Conservation (phyloP, 352 stramenopile species). For the Albugo candida region DNA sequence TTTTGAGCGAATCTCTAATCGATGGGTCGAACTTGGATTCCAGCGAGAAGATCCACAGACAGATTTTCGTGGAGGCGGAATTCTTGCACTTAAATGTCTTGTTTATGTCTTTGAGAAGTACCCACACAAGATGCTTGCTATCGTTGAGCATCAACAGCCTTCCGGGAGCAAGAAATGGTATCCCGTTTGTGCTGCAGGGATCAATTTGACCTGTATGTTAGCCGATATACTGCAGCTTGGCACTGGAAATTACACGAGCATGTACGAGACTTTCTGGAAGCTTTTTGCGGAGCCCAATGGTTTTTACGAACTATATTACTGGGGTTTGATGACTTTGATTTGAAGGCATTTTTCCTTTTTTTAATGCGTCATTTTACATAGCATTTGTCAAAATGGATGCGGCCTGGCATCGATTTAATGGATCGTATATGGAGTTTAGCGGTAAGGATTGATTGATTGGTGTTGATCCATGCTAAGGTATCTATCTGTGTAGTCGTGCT, state of each 20-base stretch:
- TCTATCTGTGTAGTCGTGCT: constrained; percentile 36
- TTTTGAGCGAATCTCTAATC: constrained; percentile 25
- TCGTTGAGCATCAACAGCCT: constrained; percentile 30
- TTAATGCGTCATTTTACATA: constrained; percentile 7
- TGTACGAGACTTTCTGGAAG: constrained; percentile 25
- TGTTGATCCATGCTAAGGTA: too few relatives aligned
- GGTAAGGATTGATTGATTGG: constrained; percentile 12
- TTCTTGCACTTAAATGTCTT: constrained; percentile 70
- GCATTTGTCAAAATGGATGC: constrained; percentile 72
- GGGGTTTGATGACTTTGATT: constrained; percentile 11
- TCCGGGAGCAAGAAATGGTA: constrained; percentile 42
- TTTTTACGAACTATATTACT: constrained; percentile 65
- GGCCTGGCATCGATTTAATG: constrained; percentile 57
- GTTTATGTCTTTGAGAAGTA: constrained; percentile 64
- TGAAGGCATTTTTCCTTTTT: background rate
- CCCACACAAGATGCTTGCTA: constrained; percentile 37
- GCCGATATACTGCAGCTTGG: constrained; percentile 45
- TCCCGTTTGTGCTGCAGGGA: constrained; percentile 55
- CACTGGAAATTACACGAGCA: constrained; percentile 28
- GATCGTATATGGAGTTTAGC: constrained; percentile 74
- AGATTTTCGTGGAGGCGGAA: constrained; percentile 62
- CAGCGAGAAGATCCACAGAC: constrained; percentile 59
- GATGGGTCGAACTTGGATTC: constrained; percentile 62
- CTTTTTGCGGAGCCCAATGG: constrained; percentile 72
- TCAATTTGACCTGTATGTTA: constrained; percentile 72